These are phyloP conservation scores for Huntiella abstrusa DNA, from an alignment of 2,329 filamentous ascomycete species.

Conservation along the genomic window DNA sequence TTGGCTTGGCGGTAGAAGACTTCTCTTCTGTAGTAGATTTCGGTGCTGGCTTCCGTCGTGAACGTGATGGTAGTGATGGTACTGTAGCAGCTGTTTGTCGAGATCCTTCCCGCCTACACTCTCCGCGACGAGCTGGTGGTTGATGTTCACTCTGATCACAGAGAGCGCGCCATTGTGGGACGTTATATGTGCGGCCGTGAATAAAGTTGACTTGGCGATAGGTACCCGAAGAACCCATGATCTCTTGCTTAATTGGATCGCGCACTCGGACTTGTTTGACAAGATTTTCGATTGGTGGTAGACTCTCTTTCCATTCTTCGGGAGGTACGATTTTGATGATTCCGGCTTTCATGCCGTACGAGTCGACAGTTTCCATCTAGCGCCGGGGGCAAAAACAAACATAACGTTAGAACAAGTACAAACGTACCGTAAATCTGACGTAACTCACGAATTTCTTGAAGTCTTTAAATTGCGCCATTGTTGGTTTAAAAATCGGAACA, in stretches of 20 bases:
- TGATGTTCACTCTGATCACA: constrained; percentile 94
- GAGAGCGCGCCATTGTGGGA: constrained; percentile 86
- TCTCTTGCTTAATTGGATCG: constrained; percentile 96
- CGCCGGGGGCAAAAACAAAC: constrained; percentile 3
- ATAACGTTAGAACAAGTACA: not conserved
- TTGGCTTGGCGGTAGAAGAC: constrained; percentile 20
- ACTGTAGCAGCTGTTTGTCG: constrained; percentile 20
- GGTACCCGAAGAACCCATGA: constrained; percentile 84
- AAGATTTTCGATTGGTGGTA: constrained; percentile 62
- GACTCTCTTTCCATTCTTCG: constrained; percentile 71
- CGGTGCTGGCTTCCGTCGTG: not conserved
- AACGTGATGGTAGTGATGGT: not conserved
- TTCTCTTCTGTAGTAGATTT: not conserved
- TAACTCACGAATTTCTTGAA: constrained; percentile 70
- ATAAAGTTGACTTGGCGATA: constrained; percentile 96
- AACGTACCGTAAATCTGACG: not conserved
- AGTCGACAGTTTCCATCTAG: constrained; percentile 66
- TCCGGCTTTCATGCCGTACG: constrained; percentile 91
- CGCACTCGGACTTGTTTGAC: constrained; percentile 86
- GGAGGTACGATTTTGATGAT: constrained; percentile 94
- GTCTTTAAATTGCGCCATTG: constrained; percentile 84
- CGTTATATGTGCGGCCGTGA: constrained; percentile 86
- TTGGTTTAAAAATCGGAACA: constrained; percentile 87
- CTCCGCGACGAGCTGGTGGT: constrained; percentile 75
- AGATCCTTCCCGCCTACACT: constrained; percentile 43